phyloP scores from a whole-genome alignment of 257 asterid genomes.

The Nicotiana sylvestris region DNA sequence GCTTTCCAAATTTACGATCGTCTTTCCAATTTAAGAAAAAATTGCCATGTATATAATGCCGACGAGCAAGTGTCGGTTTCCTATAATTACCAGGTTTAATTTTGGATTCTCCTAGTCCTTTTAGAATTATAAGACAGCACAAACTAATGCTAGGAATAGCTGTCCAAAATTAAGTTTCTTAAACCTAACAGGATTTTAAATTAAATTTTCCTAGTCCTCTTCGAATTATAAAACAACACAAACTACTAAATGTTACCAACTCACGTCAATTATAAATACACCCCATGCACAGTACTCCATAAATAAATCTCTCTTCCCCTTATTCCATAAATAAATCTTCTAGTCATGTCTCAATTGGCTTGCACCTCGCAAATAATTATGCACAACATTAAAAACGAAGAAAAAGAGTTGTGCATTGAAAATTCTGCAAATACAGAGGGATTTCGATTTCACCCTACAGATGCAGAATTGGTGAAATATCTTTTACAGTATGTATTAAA shows the following conservation, averaged over 20 bases:
- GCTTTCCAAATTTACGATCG: too few species aligned
- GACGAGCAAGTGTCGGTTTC: too few species aligned
- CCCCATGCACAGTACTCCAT: too few species aligned
- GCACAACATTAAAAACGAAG: not conserved
- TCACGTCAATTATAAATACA: not conserved
- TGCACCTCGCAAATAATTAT: not conserved
- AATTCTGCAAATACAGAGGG: not conserved
- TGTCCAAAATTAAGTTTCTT: too few species aligned
- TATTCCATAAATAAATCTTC: too few species aligned
- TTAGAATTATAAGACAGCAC: not conserved
- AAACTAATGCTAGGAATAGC: too few species aligned
- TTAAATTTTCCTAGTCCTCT: too few species aligned
- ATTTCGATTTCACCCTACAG: conserved; percentile 4
- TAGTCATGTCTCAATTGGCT: not conserved
- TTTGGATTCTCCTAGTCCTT: not conserved
- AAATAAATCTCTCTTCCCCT: too few species aligned
- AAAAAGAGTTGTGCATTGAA: not conserved
- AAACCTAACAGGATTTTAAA: too few species aligned
- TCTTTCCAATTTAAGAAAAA: too few species aligned
- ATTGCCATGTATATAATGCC: too few species aligned
- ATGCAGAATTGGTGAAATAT: not conserved
- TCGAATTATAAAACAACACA: not conserved
- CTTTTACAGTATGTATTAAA: not conserved
- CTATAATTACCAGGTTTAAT: too few species aligned
- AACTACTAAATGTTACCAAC: not conserved